Base-by-base conservation (phyloP, 345 rosid genomes). In the Brassica cretica region DNA sequence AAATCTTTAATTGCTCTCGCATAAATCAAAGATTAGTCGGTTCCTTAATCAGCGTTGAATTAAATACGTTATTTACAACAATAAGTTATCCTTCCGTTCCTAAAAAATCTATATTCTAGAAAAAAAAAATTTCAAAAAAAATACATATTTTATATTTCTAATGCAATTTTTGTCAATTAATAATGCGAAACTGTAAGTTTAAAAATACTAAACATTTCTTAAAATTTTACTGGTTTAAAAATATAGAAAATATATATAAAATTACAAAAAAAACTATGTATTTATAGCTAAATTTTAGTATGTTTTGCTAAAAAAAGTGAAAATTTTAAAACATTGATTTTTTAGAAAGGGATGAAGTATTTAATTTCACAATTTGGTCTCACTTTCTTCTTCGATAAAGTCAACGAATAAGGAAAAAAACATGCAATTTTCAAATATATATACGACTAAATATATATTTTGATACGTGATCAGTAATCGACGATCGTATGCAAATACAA, bases 1-100 rank as follows among this genome's bases (percentile, higher is more conserved):
- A 76, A 76, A 53, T 46, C 71, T 64, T 64, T 55, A 58, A 71
- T 39, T 58, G 62, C 39, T 68, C 25, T 73, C 78, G 18, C 30
- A 65, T 24, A 33, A 66, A 33, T 10, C 55, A 33, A 46, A 44
- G 41, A 32, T 66, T 5, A 60, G 59, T 72, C 69, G 69, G 81
- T 78, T 60, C 70, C 82, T 68, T 60, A 11, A 61, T 21, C 9
- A 61, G n/a, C 82, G 82, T 59, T 73, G 64, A 59, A 5, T 12
- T 16, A 16, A 64, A 37, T 51, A 44, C 58, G n/a, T 37, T 35
- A 49, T 25, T 37, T 24, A 5, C 30, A 61, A 25, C 41, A 27
- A 64, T 32, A 62, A 62, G 53, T 68, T n/a, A 21, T 21, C 24
- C 24, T 21, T 21, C 24, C 24, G 24, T 21, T 21, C 24, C 24